Evolutionary conservation across 1,284 basidiomycete species (phyloP).

Genomic region (Volvariella surrecta): DNA sequence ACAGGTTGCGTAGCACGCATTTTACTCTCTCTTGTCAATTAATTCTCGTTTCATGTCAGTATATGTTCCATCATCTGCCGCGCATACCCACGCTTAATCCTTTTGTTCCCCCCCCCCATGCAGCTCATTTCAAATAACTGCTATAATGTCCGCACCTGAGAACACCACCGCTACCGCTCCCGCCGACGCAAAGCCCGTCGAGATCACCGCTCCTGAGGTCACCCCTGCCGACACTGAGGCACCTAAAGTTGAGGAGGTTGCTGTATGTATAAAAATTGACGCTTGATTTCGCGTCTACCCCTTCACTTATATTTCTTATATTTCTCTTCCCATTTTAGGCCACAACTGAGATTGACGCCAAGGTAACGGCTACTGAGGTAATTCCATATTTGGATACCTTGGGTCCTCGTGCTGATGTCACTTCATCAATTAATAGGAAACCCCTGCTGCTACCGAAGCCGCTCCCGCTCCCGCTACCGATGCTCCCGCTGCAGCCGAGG

Average conservation of each 20-base stretch:
- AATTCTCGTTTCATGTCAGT: constrained; percentile 36
- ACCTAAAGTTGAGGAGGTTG: constrained; percentile 32
- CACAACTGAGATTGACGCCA: constrained; percentile 30
- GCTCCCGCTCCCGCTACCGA: constrained; percentile 24
- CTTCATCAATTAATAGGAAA: constrained; percentile 6
- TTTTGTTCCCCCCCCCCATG: constrained; percentile 11
- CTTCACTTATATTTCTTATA: constrained; percentile 7
- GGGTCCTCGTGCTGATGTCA: background rate
- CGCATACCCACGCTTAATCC: constrained; percentile 14
- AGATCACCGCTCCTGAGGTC: constrained; percentile 32
- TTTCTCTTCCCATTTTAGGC: constrained; percentile 29
- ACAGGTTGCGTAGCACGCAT: constrained; percentile 44
- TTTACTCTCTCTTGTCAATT: constrained; percentile 42
- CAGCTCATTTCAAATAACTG: constrained; percentile 45
- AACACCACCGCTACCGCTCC: constrained; percentile 34
- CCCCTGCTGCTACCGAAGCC: constrained; percentile 22
- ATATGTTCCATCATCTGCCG: constrained; percentile 12
- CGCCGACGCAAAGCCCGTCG: constrained; percentile 44
- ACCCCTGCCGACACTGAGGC: constrained; percentile 24
- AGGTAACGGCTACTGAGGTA: constrained; percentile 23
- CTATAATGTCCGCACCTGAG: constrained; percentile 76
- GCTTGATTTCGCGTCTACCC: constrained; percentile 10
- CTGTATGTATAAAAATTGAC: constrained; percentile 21
- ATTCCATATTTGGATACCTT: background rate
- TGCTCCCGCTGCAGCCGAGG: constrained; percentile 28